phyloP scores from a whole-genome alignment of 306 rosid species.

The Ormosia emarginata region DNA sequence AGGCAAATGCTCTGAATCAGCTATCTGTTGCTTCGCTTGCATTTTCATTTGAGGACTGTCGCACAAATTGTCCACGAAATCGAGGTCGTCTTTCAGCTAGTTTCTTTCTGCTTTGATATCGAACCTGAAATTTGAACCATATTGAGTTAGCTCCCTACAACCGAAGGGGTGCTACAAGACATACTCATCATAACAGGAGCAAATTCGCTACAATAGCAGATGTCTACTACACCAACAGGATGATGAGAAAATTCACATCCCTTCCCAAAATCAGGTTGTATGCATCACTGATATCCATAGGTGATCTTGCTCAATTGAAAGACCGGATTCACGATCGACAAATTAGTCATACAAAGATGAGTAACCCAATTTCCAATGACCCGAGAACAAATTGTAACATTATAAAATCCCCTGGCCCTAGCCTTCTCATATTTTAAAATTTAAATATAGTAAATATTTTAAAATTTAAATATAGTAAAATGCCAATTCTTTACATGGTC shows the following conservation, averaged over 20 bases:
- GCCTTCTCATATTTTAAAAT: background rate
- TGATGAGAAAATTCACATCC: background rate
- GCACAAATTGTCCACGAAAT: slow-evolving; percentile 66
- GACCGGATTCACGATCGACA: background rate
- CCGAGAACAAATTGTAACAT: no score
- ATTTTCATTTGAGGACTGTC: slow-evolving; percentile 46
- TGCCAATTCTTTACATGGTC: background rate
- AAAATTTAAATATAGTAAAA: background rate
- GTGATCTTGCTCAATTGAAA: background rate
- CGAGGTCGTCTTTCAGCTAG: slow-evolving; percentile 76
- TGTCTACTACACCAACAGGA: background rate
- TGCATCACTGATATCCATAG: background rate
- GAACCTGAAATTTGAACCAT: slow-evolving; percentile 48
- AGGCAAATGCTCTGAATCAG: slow-evolving; percentile 31
- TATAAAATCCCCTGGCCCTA: no score
- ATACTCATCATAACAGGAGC: background rate
- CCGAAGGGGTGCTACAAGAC: background rate
- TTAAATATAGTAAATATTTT: background rate
- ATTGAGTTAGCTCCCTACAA: slow-evolving; percentile 4
- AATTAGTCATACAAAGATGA: background rate
- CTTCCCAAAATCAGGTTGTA: background rate
- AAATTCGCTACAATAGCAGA: background rate
- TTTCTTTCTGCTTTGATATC: slow-evolving; percentile 70
- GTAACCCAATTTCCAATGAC: no score
- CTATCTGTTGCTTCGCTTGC: slow-evolving; percentile 48